phyloP scores from a whole-genome alignment of 306 rosid species.

The Mimosa bimucronata region DNA sequence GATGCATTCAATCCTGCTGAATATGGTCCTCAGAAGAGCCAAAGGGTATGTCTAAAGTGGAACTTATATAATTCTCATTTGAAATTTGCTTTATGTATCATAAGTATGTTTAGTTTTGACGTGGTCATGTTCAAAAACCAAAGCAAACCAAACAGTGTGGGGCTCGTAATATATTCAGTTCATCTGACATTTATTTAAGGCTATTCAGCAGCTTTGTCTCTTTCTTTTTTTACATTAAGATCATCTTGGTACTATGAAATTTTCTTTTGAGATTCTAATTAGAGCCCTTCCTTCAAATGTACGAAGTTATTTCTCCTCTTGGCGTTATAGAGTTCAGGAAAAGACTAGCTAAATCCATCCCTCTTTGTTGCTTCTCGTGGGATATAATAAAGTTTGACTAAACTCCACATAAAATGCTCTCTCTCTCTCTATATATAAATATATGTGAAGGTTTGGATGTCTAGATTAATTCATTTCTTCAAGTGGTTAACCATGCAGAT shows the following conservation, averaged over 20 bases:
- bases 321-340: background rate
- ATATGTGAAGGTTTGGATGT: background rate
- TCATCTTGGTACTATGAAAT: background rate
- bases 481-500: background rate
- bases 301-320: background rate
- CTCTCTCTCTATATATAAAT: background rate
- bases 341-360: background rate
- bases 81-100: constrained; percentile 15
- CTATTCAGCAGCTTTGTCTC: background rate
- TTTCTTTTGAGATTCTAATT: background rate
- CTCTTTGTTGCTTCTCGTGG: background rate
- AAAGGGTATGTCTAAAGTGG: constrained; percentile 3
- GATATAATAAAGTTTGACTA: background rate
- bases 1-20: constrained; percentile 8
- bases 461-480: background rate
- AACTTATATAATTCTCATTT: constrained; percentile 16
- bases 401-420: background rate
- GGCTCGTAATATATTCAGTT: background rate
- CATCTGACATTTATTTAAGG: background rate
- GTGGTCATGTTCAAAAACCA: background rate
- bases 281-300: background rate
- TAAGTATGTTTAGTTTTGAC: constrained; percentile 26
- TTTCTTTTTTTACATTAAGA: background rate
- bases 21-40: constrained; percentile 5
- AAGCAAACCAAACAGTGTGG: background rate